Base-by-base conservation (phyloP, 1,139 yeast genomes). In the Chernovozyma sophiae-reginae region DNA sequence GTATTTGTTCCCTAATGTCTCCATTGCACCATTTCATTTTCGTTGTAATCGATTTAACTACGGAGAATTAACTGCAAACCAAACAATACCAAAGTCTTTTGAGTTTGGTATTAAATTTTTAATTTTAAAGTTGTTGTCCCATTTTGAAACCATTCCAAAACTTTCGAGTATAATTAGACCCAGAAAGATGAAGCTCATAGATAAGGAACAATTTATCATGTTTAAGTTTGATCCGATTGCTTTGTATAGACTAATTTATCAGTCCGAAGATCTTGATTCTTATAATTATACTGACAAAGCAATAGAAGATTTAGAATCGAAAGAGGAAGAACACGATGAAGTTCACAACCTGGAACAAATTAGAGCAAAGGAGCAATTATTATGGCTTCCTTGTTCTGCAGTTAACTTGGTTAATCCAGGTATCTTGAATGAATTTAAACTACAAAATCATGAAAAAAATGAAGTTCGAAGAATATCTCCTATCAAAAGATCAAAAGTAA, bases 1-100 rank as follows among this genome's bases (percentile, higher is more conserved):
- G 13, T 61, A 61, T 43, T 37, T 58, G 13, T 57, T 50, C 33
- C 67, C 67, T 1, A 38, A 54, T 7, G 56, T 60, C 0, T 48
- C 49, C 30, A 41, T 40, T 3, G 30, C 30, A 11, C 15, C 48
- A 5, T 55, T 46, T 36, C 49, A 49, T 31, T 58, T 61, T 32
- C 28, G 47, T 13, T 54, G 54, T 0, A 36, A 43, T 3, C 38
- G 54, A 6, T 41, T 58, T 26, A 57, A 59, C 35, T 56, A 36
- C 33, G 62, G 62, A 8, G 59, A 54, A 36, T 29, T 18, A 7
- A 11, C 13, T 5, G 8, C 14, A n/a, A 14, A 13, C 31, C 36
- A 24, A 30, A 13, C 19, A 12, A 12, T 33, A 35, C 35, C 46
- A 39, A 19, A 13, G 10, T 14, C 15, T 14, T 43, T 33, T 22